Evolutionary conservation across 2,329 filamentous ascomycete genomes (phyloP).

Genomic region (Colletotrichum tanaceti): DNA sequence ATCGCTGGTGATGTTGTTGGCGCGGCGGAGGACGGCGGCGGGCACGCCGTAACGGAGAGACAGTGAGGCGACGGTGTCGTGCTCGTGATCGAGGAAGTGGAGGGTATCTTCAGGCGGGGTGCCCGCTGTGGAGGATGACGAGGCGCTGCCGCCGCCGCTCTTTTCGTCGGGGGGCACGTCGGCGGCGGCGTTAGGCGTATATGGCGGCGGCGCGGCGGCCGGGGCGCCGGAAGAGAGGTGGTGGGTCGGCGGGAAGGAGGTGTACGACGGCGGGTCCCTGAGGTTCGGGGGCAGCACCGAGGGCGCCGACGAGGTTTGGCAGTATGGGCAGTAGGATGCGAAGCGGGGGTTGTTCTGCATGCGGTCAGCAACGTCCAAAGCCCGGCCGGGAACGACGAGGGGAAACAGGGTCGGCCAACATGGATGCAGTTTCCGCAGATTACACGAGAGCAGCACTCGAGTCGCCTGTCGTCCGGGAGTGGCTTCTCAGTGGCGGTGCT

Average conservation of each 20-base stretch:
- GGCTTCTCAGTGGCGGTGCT: slow-evolving; percentile 70
- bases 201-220: slow-evolving; percentile 54
- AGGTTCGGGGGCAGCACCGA: slow-evolving; percentile 71
- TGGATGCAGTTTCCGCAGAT: slow-evolving; percentile 79
- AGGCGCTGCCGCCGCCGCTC: slow-evolving; percentile 26
- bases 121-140: slow-evolving; percentile 13
- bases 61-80: slow-evolving; percentile 75
- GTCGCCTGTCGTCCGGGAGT: slow-evolving; percentile 66
- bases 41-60: slow-evolving; percentile 79
- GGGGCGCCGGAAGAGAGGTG: slow-evolving; percentile 43
- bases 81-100: slow-evolving; percentile 78
- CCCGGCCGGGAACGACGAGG: slow-evolving; percentile 2
- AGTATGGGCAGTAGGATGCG: slow-evolving; percentile 76
- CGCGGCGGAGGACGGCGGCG: slow-evolving; percentile 67
- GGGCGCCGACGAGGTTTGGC: slow-evolving; percentile 74
- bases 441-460: slow-evolving; percentile 76
- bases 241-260: slow-evolving; percentile 46
- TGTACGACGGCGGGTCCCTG: slow-evolving; percentile 76
- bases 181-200: slow-evolving; percentile 45
- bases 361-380: neutral
- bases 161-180: slow-evolving; percentile 47
- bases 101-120: slow-evolving; percentile 70
- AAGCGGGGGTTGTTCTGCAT: slow-evolving; percentile 74
- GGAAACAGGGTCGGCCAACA: slow-evolving; percentile 54
- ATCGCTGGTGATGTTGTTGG: slow-evolving; percentile 78